Evolutionary conservation across 2,329 filamentous ascomycete species (phyloP), one percentile per base, ranked within the genome.

Genomic region (Graphiopsis chlorocephala): DNA sequence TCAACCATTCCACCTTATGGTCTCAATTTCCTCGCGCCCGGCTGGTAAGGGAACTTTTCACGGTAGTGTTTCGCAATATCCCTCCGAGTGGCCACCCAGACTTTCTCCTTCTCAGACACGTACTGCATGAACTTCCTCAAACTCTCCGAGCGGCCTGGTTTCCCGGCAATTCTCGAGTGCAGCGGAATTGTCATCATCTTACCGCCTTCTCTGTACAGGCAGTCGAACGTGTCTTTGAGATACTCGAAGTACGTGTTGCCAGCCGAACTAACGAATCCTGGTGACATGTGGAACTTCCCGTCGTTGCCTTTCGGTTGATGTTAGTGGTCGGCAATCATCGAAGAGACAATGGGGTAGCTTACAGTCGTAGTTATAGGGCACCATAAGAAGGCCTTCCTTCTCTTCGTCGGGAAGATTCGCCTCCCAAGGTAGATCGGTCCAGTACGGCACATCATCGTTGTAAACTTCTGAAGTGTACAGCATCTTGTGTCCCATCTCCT

Each of bases 391-490:
- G 5, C 78, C 78, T 61, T 79, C 74, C 26, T 73, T 72, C 55
- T 80, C 70, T 7, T 69, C 67, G 28, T 73, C 70, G 20, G 73
- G 72, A 38, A 73, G 61, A 11, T 77, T 72, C 7, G 78, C 74
- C 72, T 86, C 84, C 31, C 78, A 74, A 0, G 83, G 82, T 1
- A 85, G 72, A 68, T 85, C 83, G 4, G 81, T 76, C 84, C 83
- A 85, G 72, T 85, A 85, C 0, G 84, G 83, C 6, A 85, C 74
- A 64, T 86, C 84, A 64, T 86, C 84, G 15, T 82, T 82, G 65
- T 85, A 86, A 0, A 78, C 79, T 66, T 86, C 84, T 17, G 75
- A 77, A 25, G 78, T 77, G 78, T 82, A 86, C 0, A 84, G 70
- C 0, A 86, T 77, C 63, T 79, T 78, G 59, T 81, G 10, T 68